phyloP scores from a whole-genome alignment of 305 asterid genomes.

The Withania somnifera region DNA sequence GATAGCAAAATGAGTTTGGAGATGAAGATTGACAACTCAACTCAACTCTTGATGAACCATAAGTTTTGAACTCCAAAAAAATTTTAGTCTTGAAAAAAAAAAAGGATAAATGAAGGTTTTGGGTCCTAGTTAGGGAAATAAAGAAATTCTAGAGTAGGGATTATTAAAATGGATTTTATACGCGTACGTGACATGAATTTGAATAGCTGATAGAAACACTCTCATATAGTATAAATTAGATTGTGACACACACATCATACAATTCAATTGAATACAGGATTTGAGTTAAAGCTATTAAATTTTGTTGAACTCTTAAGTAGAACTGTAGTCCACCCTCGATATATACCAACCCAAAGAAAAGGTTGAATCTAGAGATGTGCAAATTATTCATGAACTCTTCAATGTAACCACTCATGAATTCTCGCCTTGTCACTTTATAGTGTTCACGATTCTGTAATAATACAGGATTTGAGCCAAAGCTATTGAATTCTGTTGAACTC shows the following conservation, averaged over 20 bases:
- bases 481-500: neutral
- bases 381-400: constrained; percentile 37
- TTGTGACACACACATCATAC: neutral
- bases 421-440: constrained; percentile 14
- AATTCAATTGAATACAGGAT: neutral
- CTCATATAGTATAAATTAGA: neutral
- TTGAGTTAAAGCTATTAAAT: neutral
- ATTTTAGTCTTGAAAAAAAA: too few species aligned
- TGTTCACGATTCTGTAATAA: too few species aligned
- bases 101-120: too few species aligned
- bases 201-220: neutral
- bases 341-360: neutral
- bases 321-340: neutral
- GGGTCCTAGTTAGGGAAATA: too few species aligned
- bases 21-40: too few species aligned
- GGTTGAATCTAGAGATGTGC: constrained; percentile 18
- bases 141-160: too few species aligned
- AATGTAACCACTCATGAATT: constrained; percentile 35
- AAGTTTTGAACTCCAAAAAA: too few species aligned
- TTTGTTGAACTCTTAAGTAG: neutral
- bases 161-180: too few species aligned
- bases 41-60: neutral
- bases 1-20: neutral
- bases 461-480: neutral
- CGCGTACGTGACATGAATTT: too few species aligned